phyloP scores from a whole-genome alignment of 129 eudicot genomes.

The Scalesia atractyloides region DNA sequence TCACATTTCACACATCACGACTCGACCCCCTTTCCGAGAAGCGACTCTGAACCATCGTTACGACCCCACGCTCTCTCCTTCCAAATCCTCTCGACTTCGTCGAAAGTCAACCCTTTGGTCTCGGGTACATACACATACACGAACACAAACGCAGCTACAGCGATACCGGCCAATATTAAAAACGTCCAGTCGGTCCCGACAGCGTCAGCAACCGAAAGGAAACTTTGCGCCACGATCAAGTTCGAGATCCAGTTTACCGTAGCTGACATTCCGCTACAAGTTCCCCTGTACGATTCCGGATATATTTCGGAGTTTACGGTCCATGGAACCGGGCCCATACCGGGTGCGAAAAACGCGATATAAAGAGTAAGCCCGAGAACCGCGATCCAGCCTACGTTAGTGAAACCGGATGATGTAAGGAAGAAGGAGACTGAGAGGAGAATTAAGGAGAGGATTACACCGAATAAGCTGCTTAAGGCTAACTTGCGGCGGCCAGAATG shows the following conservation, averaged over 20 bases:
- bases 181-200: slow-evolving; percentile 80
- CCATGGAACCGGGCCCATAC: slow-evolving; percentile 99
- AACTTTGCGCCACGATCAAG: slow-evolving; percentile 78
- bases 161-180: slow-evolving; percentile 62
- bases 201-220: slow-evolving; percentile 78
- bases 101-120: slow-evolving; percentile 90
- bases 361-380: slow-evolving; percentile 78
- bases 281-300: slow-evolving; percentile 84
- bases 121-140: slow-evolving; percentile 74
- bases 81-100: slow-evolving; percentile 89
- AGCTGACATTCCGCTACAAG: slow-evolving; percentile 94
- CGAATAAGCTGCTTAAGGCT: slow-evolving; percentile 71
- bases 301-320: slow-evolving; percentile 97
- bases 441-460: slow-evolving; percentile 64
- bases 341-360: slow-evolving; percentile 86
- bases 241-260: slow-evolving; percentile 95
- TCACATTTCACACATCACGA: slow-evolving; percentile 14
- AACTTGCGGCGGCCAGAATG: slow-evolving; percentile 77
- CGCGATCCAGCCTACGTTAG: slow-evolving; percentile 68
- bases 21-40: slow-evolving; percentile 42
- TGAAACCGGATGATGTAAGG: slow-evolving; percentile 46
- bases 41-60: slow-evolving; percentile 31
- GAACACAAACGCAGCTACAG: slow-evolving; percentile 58
- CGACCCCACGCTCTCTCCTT: slow-evolving; percentile 68
- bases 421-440: slow-evolving; percentile 67